phyloP scores from a whole-genome alignment of 1,284 basidiomycete genomes.

The Trametes versicolor region DNA sequence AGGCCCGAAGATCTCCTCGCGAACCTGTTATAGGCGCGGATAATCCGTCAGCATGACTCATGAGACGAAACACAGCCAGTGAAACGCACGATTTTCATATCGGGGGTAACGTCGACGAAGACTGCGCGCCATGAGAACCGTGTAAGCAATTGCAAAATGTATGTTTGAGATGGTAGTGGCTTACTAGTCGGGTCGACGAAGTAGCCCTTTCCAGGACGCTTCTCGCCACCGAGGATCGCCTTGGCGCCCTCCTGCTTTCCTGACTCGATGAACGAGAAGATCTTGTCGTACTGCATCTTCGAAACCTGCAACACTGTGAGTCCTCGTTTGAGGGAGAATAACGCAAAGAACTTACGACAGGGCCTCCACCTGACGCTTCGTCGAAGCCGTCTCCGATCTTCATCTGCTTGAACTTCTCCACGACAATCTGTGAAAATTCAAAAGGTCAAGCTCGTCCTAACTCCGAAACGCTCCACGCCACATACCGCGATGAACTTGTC shows the following conservation, averaged over 20 bases:
- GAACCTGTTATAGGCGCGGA: slow-evolving; percentile 56
- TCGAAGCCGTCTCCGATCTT: slow-evolving; percentile 87
- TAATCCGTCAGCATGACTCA: not conserved
- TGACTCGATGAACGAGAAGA: slow-evolving; percentile 89
- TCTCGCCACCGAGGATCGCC: slow-evolving; percentile 81
- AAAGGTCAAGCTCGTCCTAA: not conserved
- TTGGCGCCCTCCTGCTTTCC: slow-evolving; percentile 90
- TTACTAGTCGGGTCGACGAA: slow-evolving; percentile 82
- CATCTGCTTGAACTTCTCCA: slow-evolving; percentile 73
- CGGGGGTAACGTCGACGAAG: slow-evolving; percentile 73
- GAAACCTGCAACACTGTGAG: slow-evolving; percentile 64
- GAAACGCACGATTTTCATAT: slow-evolving; percentile 80
- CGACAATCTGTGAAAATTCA: slow-evolving; percentile 52
- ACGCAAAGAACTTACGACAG: slow-evolving; percentile 64
- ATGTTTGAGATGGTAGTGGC: slow-evolving; percentile 33
- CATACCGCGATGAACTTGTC: slow-evolving; percentile 75
- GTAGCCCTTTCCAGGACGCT: slow-evolving; percentile 73
- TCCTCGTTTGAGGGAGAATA: not conserved
- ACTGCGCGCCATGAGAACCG: slow-evolving; percentile 53
- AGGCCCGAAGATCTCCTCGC: slow-evolving; percentile 90
- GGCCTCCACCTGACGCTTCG: slow-evolving; percentile 79
- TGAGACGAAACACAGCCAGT: not conserved
- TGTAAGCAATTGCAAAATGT: not conserved
- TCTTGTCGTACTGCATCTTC: slow-evolving; percentile 87
- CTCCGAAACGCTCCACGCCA: not conserved